Conservation (phyloP, 441 rosid genomes). For the Syzygium syzygioides region DNA sequence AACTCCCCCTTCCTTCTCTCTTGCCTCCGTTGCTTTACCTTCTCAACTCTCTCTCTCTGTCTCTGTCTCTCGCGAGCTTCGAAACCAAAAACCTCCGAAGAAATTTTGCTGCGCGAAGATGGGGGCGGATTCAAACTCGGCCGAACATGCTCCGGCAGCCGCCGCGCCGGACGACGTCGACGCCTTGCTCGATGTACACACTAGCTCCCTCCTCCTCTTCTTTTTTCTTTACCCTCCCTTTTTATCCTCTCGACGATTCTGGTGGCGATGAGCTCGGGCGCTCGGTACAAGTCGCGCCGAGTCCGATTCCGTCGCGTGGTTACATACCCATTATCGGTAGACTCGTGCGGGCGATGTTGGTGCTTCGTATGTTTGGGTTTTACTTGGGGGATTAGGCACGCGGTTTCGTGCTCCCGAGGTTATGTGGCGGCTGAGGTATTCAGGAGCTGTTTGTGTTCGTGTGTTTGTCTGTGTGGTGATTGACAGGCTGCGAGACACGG, state of each 20-base stretch:
- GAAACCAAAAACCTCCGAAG: background rate
- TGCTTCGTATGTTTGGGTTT: background rate
- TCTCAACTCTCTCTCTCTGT: background rate
- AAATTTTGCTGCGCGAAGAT: conserved; percentile 6
- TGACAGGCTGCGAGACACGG: conserved; percentile 80
- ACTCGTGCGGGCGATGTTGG: background rate
- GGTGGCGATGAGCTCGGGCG: background rate
- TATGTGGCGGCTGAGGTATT: background rate
- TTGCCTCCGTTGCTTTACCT: background rate
- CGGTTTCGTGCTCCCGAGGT: background rate
- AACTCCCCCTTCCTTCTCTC: background rate
- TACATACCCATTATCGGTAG: background rate
- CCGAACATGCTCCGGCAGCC: conserved; percentile 3
- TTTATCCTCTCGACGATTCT: background rate
- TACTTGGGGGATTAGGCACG: background rate
- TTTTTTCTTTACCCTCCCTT: background rate
- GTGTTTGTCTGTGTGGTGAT: background rate
- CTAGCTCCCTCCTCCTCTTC: background rate
- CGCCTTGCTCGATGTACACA: conserved; percentile 51
- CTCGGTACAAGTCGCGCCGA: no score
- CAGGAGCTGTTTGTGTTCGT: background rate
- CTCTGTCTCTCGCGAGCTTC: background rate
- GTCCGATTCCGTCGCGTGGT: background rate
- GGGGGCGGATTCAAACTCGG: conserved; percentile 29
- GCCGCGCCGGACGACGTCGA: conserved; percentile 36